A percentile compares a stretch with the other conserved stretches of the same genome.
Conservation (phyloP, 139 green algal species). For the Tetratostichococcus sp. region DNA sequence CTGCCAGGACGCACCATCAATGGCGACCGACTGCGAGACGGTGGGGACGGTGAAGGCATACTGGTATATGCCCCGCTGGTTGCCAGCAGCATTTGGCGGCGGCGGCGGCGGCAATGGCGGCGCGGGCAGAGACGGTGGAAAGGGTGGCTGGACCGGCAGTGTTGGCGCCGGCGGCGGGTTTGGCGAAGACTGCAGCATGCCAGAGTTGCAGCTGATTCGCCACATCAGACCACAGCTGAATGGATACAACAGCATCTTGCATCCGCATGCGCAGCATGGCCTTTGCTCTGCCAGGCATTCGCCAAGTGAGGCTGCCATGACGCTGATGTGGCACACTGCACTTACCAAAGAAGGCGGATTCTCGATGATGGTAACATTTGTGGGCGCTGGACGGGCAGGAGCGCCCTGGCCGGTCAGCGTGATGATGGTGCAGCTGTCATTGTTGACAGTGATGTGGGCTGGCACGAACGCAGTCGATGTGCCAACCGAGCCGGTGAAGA, state of each 20-base stretch:
- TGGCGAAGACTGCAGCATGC: background rate
- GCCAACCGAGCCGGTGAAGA: background rate
- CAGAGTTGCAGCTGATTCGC: too few species aligned
- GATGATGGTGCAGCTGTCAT: background rate
- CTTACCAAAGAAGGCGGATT: background rate
- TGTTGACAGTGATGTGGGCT: background rate
- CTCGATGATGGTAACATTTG: background rate
- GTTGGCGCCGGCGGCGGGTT: background rate
- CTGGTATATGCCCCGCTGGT: too few species aligned
- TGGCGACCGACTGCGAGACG: background rate
- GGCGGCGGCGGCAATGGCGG: too few species aligned
- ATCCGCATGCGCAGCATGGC: too few species aligned
- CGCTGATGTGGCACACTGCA: background rate
- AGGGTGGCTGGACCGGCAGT: too few species aligned
- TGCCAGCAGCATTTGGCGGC: too few species aligned
- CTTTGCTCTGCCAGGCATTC: too few species aligned
- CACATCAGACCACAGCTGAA: too few species aligned
- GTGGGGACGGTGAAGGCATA: background rate
- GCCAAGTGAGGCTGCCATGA: too few species aligned
- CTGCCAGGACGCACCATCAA: background rate
- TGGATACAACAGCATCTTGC: too few species aligned
- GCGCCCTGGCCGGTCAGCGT: background rate
- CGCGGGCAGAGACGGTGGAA: too few species aligned
- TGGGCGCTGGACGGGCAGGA: too few species aligned
- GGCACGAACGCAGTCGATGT: background rate